phyloP scores from a whole-genome alignment of 1,284 basidiomycete genomes.

The Meira nashicola region DNA sequence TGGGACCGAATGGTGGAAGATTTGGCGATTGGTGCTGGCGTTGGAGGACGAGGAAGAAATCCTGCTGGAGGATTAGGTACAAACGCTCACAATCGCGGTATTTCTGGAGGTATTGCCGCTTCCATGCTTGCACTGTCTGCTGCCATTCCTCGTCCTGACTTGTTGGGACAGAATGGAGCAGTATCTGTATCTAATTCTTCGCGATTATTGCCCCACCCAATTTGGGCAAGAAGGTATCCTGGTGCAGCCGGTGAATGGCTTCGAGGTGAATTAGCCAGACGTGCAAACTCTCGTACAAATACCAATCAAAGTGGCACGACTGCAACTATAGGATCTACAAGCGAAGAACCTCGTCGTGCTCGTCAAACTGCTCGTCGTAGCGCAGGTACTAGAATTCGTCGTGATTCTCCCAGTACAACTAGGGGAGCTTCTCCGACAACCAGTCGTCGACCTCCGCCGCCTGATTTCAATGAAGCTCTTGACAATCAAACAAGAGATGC shows the following conservation, averaged over 20 bases:
- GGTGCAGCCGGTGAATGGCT: constrained; percentile 14
- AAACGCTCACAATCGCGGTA: neutral
- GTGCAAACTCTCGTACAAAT: neutral
- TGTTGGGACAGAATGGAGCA: neutral
- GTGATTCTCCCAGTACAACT: too few relatives aligned
- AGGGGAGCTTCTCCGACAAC: too few relatives aligned
- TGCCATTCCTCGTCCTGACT: constrained; percentile 4
- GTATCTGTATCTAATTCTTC: neutral
- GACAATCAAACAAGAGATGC: too few relatives aligned
- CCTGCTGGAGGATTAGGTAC: neutral
- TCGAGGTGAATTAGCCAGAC: constrained; percentile 9
- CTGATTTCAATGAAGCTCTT: too few relatives aligned
- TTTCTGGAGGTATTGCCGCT: constrained; percentile 1
- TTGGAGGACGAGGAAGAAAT: neutral
- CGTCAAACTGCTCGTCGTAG: too few relatives aligned
- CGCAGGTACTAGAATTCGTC: too few relatives aligned
- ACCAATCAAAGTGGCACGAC: neutral
- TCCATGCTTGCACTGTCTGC: constrained; percentile 10
- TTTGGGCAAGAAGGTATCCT: constrained; percentile 13
- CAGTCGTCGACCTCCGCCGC: too few relatives aligned
- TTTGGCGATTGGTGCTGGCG: constrained; percentile 8
- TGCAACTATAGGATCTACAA: neutral
- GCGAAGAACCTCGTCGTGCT: neutral
- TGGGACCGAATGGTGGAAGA: constrained; percentile 14
- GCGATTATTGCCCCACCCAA: constrained; percentile 9